phyloP scores from a whole-genome alignment of 169 alveolate species.

The Eimeria zaria region DNA sequence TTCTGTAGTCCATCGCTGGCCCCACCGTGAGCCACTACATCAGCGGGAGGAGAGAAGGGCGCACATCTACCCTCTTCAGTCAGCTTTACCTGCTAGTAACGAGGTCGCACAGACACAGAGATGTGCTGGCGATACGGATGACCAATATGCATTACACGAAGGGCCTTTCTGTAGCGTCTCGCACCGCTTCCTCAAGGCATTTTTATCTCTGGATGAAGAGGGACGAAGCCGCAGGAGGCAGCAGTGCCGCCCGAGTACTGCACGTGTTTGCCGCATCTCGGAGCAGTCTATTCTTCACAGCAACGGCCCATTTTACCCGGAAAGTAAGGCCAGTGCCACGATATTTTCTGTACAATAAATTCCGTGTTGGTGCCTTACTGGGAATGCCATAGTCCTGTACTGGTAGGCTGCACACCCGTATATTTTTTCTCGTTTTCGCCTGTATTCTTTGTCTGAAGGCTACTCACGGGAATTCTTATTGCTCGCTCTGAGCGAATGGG shows the following conservation, averaged over 20 bases:
- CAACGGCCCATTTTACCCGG: constrained; percentile 75
- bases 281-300: constrained; percentile 74
- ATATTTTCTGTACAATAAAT: background rate
- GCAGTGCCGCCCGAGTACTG: constrained; percentile 30
- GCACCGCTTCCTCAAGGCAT: constrained; percentile 52
- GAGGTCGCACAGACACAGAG: background rate
- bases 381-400: background rate
- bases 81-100: background rate
- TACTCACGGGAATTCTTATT: constrained; percentile 56
- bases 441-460: constrained; percentile 18
- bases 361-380: background rate
- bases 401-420: background rate
- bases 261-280: constrained; percentile 60
- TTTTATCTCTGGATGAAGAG: constrained; percentile 25
- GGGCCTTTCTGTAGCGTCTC: constrained; percentile 33
- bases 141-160: background rate
- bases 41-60: background rate
- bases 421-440: background rate
- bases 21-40: background rate
- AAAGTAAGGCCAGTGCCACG: background rate
- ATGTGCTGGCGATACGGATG: background rate
- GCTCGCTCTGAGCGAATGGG: constrained; percentile 67
- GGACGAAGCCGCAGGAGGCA: constrained; percentile 23
- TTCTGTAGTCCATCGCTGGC: background rate
- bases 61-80: background rate